phyloP scores from a whole-genome alignment of 257 asterid genomes.

The Solanum ahanhuiri region DNA sequence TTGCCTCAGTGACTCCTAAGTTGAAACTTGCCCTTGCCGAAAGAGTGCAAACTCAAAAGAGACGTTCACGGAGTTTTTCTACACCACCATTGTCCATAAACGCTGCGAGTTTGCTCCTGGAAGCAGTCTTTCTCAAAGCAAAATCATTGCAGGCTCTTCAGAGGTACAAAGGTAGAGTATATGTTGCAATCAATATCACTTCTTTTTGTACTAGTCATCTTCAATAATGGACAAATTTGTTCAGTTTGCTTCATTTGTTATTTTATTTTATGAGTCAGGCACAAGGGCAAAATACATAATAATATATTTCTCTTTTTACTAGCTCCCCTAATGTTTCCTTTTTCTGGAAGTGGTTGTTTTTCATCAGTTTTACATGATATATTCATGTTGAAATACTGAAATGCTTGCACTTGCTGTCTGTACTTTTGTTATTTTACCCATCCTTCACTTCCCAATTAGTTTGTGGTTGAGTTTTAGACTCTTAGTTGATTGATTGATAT shows the following conservation, averaged over 20 bases:
- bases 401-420: background rate
- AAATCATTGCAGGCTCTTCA: slow-evolving; percentile 73
- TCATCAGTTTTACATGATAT: background rate
- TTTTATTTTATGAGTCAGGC: background rate
- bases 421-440: background rate
- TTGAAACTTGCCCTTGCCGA: slow-evolving; percentile 57
- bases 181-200: background rate
- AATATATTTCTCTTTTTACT: background rate
- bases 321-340: background rate
- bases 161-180: slow-evolving; percentile 61
- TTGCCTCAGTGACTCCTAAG: slow-evolving; percentile 58
- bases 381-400: background rate
- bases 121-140: slow-evolving; percentile 79
- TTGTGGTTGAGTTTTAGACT: background rate
- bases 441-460: background rate
- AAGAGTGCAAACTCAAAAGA: slow-evolving; percentile 41
- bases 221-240: background rate
- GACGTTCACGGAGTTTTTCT: slow-evolving; percentile 40
- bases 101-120: slow-evolving; percentile 77
- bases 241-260: background rate
- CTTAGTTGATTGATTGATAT: background rate
- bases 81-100: slow-evolving; percentile 62
- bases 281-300: background rate
- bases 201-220: background rate
- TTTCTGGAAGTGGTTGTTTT: background rate